Base-by-base conservation (phyloP, 208 protist species). In the Acanthamoeba rhysodes region DNA sequence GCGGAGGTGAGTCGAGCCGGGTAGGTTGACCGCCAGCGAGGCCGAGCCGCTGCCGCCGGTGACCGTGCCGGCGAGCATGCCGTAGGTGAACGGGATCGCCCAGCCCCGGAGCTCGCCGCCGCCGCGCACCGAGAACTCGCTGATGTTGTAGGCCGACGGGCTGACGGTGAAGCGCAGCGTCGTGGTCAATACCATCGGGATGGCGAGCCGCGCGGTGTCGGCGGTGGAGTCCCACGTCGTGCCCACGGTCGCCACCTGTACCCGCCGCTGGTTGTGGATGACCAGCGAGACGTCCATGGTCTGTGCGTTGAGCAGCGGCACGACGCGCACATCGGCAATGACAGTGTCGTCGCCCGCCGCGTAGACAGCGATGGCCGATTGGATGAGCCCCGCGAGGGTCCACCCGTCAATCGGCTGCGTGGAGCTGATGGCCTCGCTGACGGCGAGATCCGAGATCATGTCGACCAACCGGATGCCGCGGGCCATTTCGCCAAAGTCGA, bases 151-250 rank as follows among this genome's bases (percentile, higher is more conserved):
- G 10, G 37, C 72, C n/a, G 37, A 64, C 4, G 80, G 24, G 48
- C 50, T 62, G 27, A 90, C 48, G 48, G 50, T 62, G 80, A 90
- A 90, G 80, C 80, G 80, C 50, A 90, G 48, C 29, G 18, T n/a
- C 20, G 80, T 90, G 80, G 27, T 66, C n/a, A 90, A 27, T 8
- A 27, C 32, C 20, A 62, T 8, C 24, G 80, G 80, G 48, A 90
- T 55, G 14, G 18, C 45, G 41, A 90, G 29, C 22, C 80, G 80
- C 12, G 29, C 14, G 10, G 48, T 90, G 80, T 90, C 80, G 27
- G 48, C 20, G 10, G 59, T 34, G 27, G 55, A 64, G 10, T 90
- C 55, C 80, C 80, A 90, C n/a, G 80, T n/a, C 16, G 80, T 66
- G 50, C 80, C 55, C 24, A 24, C 80, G 80, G 27, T 62, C 12